Base-by-base conservation (phyloP, 163 green algal genomes). In the Chlamydomonas reinhardtii region DNA sequence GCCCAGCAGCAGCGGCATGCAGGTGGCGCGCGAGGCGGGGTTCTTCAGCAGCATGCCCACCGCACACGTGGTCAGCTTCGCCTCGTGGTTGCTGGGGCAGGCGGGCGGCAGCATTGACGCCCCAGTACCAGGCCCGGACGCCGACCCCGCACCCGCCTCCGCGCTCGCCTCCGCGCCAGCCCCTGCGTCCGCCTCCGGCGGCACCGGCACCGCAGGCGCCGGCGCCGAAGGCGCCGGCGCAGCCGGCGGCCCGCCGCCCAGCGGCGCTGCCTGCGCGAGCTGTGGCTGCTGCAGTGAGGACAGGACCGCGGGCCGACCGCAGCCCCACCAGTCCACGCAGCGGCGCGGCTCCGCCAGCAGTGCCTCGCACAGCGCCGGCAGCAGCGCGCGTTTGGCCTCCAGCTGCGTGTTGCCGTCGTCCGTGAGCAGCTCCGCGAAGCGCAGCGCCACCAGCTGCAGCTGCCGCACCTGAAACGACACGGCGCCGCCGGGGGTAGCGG, bases 361-460 rank as follows among this genome's bases (percentile, higher is more conserved):
- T 22, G 66, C 65, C 43, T 76, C 65, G 31, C n/a, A 68, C 77
- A 84, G 43, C 6, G 65, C 43, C 31, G 77, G 77, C 77, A 84
- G 65, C 77, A 84, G 77, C 77, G 20, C 31, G 31, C 31, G n/a
- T 48, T 56, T 54, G 4, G 77, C 39, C 65, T 32, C 70, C 39
- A 61, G 29, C 64, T 76, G 68, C 66, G 43, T 54, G 39, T 31
- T 25, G 43, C 77, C 77, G 66, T 84, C 77, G 22, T 84, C 77
- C 9, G 48, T 34, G 27, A 84, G 65, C 65, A 84, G 68, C 48
- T 84, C 77, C 2, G 35, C 54, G 48, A 84, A 76, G 20, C 77
- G 65, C n/a, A 84, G 43, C 5, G 65, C 29, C 76, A 84, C 64
- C 64, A 54, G 27, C 65, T 84, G 76, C 64, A 84, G 76, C 76